Base-by-base conservation (phyloP, 169 alveolate genomes). In the Plasmodium vivax region DNA sequence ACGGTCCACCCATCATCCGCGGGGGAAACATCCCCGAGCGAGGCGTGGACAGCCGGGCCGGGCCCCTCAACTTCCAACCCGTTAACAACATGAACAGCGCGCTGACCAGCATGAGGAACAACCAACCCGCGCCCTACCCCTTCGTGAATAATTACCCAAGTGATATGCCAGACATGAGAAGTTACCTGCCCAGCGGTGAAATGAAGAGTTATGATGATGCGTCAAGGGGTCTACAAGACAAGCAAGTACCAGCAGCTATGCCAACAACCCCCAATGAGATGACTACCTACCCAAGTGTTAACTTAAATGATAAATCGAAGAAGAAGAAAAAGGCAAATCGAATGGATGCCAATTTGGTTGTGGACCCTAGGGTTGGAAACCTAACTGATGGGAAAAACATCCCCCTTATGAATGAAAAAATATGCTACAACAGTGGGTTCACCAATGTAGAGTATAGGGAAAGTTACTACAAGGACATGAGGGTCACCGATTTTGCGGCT, bases 161-260 rank as follows among this genome's bases (percentile, higher is more conserved):
- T 3, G 84, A 41, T 72, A 72, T 47, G 3, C 19, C 27, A 7
- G 54, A 84, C 1, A 45, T 14, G n/a, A 43, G 77, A 23, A 68
- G 5, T 41, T 71, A 71, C n/a, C 41, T 41, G 27, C 45, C 45
- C 2, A 43, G 27, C 32, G 71, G 32, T 7, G 32, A 71, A 23
- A 84, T 36, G 16, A 84, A 84, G 14, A 72, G 34, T 71, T 84
- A 54, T 84, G 93, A 71, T 47, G 30, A 68, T 23, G 38, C 23
- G 10, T 27, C 58, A 2, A 80, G n/a, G 34, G 56, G 34, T 2
- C 30, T 32, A 27, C 82, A 71, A 16, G 56, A 72, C 34, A 41
- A 84, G 14, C 75, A 84, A 71, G 74, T 72, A 23, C 8, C 72
- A 51, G 19, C 14, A 6, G 23, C 19, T 2, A 12, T 10, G 34